These are phyloP conservation scores for Balansia obtecta DNA, from an alignment of 2,329 filamentous ascomycete genomes.

Conservation along the genomic window DNA sequence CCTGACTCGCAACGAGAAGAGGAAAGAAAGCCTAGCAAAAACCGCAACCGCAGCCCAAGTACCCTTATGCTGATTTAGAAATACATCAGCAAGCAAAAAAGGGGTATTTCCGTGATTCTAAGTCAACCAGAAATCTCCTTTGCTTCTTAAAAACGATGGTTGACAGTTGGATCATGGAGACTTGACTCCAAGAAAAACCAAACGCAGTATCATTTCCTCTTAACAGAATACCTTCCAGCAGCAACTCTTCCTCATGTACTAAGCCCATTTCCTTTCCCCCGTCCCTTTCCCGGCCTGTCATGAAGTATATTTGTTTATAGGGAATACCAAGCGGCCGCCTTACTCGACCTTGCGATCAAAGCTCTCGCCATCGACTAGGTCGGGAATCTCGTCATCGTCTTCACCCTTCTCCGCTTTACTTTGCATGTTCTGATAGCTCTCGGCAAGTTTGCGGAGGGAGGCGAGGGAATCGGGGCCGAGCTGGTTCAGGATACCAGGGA, in stretches of 20 bases:
- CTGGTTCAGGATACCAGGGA: conserved; percentile 98
- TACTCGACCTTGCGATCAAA: conserved; percentile 98
- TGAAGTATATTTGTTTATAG: conserved; percentile 6
- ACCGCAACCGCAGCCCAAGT: not conserved
- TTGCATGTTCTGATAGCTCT: conserved; percentile 99
- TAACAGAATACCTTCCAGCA: conserved; percentile 1
- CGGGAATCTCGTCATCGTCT: conserved; percentile 93
- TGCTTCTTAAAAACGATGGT: not conserved
- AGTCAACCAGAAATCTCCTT: not conserved
- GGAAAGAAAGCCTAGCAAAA: not conserved
- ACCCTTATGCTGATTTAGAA: not conserved
- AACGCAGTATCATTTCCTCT: conserved; percentile 2
- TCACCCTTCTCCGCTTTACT: conserved; percentile 78
- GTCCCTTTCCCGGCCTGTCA: conserved; percentile 4
- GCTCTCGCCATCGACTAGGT: conserved; percentile 92
- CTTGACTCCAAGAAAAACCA: conserved; percentile 3
- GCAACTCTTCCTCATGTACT: conserved; percentile 4
- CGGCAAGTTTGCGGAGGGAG: conserved; percentile 92
- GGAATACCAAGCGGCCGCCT: conserved; percentile 11
- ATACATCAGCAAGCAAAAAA: too few species aligned
- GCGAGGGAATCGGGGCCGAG: conserved; percentile 96
- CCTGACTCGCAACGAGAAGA: not conserved
- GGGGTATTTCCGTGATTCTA: not conserved
- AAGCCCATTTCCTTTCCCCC: not conserved
- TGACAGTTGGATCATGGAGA: not conserved